These are phyloP conservation scores for Argentina anserina DNA, from an alignment of 306 rosid species.

Conservation along the genomic window DNA sequence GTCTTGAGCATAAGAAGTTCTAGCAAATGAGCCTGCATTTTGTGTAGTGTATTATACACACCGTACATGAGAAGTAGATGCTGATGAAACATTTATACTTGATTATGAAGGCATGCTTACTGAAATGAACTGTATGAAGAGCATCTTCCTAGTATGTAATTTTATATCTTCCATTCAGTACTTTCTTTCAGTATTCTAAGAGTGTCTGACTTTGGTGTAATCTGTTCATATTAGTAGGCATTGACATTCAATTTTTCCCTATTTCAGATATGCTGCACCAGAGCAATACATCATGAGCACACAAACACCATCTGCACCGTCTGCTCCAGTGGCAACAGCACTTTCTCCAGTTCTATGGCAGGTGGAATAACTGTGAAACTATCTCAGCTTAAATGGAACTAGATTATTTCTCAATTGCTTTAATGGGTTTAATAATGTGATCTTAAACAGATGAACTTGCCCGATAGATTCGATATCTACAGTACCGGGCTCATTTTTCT, in stretches of 20 bases:
- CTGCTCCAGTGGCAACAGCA: conserved; percentile 94
- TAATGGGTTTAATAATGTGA: conserved; percentile 24
- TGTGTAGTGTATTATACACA: not conserved
- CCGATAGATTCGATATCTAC: conserved; percentile 89
- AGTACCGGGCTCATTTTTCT: conserved; percentile 92
- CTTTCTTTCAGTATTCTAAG: conserved; percentile 3
- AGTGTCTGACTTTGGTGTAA: not conserved
- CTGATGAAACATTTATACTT: not conserved
- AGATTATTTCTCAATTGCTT: conserved; percentile 18
- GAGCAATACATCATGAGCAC: conserved; percentile 99
- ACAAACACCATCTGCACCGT: conserved; percentile 95
- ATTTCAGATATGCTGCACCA: conserved; percentile 84
- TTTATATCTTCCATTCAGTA: not conserved
- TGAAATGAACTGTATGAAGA: not conserved
- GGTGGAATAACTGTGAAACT: conserved; percentile 38
- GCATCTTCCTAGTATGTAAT: not conserved
- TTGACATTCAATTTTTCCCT: conserved; percentile 9
- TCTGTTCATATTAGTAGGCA: not conserved
- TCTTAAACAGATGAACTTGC: conserved; percentile 76
- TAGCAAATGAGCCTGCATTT: not conserved
- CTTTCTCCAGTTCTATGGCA: conserved; percentile 98
- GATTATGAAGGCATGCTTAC: not conserved
- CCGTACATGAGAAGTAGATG: not conserved
- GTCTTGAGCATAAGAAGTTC: not conserved
- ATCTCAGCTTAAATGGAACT: conserved; percentile 15